Percentiles rank a stretch among this genome's conserved stretches.
These are phyloP conservation scores for Pseudomassariella vexata DNA, from an alignment of 2,329 filamentous ascomycete species.

Conservation along the genomic window DNA sequence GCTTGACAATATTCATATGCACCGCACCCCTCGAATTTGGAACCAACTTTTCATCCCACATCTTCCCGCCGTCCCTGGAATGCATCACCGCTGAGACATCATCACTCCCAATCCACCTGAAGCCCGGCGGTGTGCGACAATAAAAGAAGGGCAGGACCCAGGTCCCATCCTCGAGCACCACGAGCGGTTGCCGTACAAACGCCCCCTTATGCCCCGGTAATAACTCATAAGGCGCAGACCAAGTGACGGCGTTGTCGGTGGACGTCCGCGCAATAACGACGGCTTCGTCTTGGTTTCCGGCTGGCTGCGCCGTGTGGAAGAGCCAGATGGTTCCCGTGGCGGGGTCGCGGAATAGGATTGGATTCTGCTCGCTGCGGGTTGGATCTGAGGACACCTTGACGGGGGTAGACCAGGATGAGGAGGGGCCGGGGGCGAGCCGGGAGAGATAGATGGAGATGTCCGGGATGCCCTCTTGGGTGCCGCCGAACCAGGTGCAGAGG, in stretches of 20 bases:
- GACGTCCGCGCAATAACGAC: constrained; percentile 31
- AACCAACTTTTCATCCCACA: constrained; percentile 32
- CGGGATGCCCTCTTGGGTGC: constrained; percentile 36
- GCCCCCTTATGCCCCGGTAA: constrained; percentile 28
- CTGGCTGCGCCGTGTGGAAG: constrained; percentile 37
- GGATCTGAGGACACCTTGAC: constrained; percentile 30
- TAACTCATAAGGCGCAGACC: constrained; percentile 25
- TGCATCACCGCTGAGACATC: constrained; percentile 33
- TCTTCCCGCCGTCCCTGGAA: constrained; percentile 29
- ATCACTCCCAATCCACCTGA: constrained; percentile 37
- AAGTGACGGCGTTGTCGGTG: constrained; percentile 27
- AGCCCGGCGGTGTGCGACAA: constrained; percentile 31
- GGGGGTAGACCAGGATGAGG: constrained; percentile 25
- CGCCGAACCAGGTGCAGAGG: constrained; percentile 38
- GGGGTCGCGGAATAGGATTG: constrained; percentile 32
- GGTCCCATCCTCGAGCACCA: constrained; percentile 27
- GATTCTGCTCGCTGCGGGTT: constrained; percentile 38
- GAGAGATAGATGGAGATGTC: constrained; percentile 39
- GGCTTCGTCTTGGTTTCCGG: constrained; percentile 36
- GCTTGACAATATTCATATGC: constrained; percentile 35
- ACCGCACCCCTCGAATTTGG: constrained; percentile 31
- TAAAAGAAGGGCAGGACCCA: constrained; percentile 38
- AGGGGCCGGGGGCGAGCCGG: constrained; percentile 23
- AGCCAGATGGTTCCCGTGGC: constrained; percentile 30
- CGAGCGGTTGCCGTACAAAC: constrained; percentile 35